Evolutionary conservation across 1,284 basidiomycete genomes (phyloP), one percentile per base, ranked within the genome.

Genomic region (Pseudomicrostroma phylloplanum): DNA sequence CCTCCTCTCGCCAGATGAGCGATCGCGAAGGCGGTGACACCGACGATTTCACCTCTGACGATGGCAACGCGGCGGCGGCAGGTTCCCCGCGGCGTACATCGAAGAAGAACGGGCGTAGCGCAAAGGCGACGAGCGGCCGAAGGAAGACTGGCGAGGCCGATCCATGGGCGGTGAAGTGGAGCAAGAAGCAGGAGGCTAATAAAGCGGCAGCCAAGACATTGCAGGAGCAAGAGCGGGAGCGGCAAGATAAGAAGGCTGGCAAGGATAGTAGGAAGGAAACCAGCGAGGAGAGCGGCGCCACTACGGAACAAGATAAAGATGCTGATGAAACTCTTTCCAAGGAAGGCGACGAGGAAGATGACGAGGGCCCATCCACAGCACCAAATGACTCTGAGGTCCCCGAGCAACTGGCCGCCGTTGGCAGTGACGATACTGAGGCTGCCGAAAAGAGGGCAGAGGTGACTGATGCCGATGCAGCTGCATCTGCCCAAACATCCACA

Each of bases 161-260:
- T 41, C 61, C 61, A 15, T 57, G 49, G 15, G 60, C 65, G 39
- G 60, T 62, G n/a, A 65, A 67, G 48, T 46, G 61, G 55, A 61
- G 67, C 43, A 65, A 58, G 42, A 63, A 61, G 39, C 60, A 69
- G 58, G 58, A 63, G 3, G 58, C 62, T 6, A 55, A 40, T 21
- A 39, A n/a, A 4, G 41, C 30, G 36, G 26, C 21, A 2, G 42
- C 17, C 46, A 25, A n/a, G 26, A 21, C 30, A 4, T 36, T 36
- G 23, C 17, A 51, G 12, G 58, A 48, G 19, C 21, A 59, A 19
- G 58, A 21, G 21, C 21, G n/a, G 58, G 46, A n/a, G 21, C 13
- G 19, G 43, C 51, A 49, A 21, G 25, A 26, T 1, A 46, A 58
- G n/a, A 43, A 17, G 43, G 21, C 19, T 56, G 41, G 21, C 26